These are phyloP conservation scores for Metschnikowia picachoensis DNA, from an alignment of 805 yeast species.

Conservation along the genomic window DNA sequence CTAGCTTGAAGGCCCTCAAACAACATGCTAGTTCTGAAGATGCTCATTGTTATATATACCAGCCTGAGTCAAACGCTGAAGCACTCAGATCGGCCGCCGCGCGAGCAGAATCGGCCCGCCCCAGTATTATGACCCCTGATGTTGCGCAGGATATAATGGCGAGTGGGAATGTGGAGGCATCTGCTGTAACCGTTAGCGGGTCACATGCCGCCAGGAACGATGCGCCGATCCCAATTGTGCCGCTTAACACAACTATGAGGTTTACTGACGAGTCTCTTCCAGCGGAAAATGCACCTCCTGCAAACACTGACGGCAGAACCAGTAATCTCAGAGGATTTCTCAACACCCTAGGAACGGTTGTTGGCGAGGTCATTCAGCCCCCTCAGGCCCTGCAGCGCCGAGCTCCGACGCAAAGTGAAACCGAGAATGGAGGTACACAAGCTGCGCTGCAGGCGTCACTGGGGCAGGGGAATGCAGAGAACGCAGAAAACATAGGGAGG, in stretches of 20 bases:
- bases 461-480: neutral
- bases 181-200: constrained; percentile 16
- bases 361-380: constrained; percentile 8
- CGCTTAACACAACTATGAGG: neutral
- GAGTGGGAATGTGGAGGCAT: constrained; percentile 24
- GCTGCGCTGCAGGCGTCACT: neutral
- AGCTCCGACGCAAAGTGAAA: too few relatives aligned
- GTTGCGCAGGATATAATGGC: constrained; percentile 35
- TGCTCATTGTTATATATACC: constrained; percentile 25
- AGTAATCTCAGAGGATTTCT: constrained; percentile 3
- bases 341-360: constrained; percentile 13
- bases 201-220: constrained; percentile 1
- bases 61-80: constrained; percentile 22
- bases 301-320: neutral
- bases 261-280: neutral
- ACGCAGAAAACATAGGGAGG: too few relatives aligned
- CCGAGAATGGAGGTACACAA: too few relatives aligned
- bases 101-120: constrained; percentile 30
- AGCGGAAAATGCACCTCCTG: too few relatives aligned
- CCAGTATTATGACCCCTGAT: constrained; percentile 36
- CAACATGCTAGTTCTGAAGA: constrained; percentile 25
- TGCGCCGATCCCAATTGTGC: constrained; percentile 1
- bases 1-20: constrained; percentile 25
- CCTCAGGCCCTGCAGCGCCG: neutral
- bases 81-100: constrained; percentile 25